Conservation (phyloP, 2,329 filamentous ascomycete genomes). For the Penicillium expansum region DNA sequence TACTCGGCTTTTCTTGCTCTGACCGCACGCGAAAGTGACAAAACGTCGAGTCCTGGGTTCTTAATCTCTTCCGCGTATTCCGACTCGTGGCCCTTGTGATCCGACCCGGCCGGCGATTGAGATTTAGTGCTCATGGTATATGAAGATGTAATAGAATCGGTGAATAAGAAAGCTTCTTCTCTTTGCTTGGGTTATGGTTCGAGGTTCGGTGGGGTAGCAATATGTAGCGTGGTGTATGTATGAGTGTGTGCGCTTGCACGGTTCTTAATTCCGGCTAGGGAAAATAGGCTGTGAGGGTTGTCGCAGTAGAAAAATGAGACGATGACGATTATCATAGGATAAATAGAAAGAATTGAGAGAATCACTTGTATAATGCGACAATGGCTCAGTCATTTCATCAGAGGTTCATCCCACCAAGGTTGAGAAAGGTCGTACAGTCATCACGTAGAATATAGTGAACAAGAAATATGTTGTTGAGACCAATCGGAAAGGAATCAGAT, state of each 20-base stretch:
- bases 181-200: background rate
- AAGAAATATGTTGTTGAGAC: background rate
- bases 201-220: background rate
- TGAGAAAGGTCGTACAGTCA: slow-evolving; percentile 7
- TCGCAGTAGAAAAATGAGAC: background rate
- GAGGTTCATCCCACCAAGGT: slow-evolving; percentile 12
- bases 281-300: background rate
- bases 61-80: slow-evolving; percentile 18
- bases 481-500: background rate
- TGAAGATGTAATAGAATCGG: background rate
- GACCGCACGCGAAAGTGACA: slow-evolving; percentile 57
- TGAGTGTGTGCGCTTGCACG: slow-evolving; percentile 2
- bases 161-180: background rate
- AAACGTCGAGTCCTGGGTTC: slow-evolving; percentile 28
- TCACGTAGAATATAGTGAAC: background rate
- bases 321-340: background rate
- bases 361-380: slow-evolving; percentile 10
- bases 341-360: background rate
- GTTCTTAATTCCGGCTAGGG: slow-evolving; percentile 10
- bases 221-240: slow-evolving; percentile 5
- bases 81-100: slow-evolving; percentile 14
- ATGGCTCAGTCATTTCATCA: slow-evolving; percentile 7
- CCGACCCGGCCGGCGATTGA: slow-evolving; percentile 9
- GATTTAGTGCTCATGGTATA: slow-evolving; percentile 12
- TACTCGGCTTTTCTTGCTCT: slow-evolving; percentile 76